A percentile compares a stretch with the other conserved stretches of the same genome.
Conservation (phyloP, 1,284 basidiomycete species). For the Ganoderma lingzhi region DNA sequence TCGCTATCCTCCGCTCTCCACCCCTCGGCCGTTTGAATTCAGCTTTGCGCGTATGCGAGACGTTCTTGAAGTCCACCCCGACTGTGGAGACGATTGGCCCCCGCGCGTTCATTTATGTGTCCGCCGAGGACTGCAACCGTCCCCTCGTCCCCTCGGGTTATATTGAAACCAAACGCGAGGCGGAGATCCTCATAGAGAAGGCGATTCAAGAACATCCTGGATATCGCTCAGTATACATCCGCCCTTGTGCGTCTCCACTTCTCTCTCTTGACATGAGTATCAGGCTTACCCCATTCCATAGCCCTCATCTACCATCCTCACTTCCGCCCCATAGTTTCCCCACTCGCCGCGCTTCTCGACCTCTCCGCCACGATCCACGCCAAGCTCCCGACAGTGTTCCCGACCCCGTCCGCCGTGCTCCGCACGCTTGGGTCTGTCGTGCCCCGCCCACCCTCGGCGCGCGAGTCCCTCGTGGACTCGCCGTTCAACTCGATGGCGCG, state of each 20-base stretch:
- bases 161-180: constrained; percentile 90
- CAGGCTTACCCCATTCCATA: constrained; percentile 38
- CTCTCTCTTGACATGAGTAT: constrained; percentile 22
- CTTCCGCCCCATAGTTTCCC: constrained; percentile 86
- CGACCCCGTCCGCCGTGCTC: constrained; percentile 69
- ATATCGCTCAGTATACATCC: constrained; percentile 78
- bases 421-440: constrained; percentile 55
- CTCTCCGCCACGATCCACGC: constrained; percentile 75
- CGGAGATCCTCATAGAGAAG: constrained; percentile 74
- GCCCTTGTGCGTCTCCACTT: constrained; percentile 72
- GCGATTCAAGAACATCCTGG: constrained; percentile 51
- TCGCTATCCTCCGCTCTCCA: constrained; percentile 14
- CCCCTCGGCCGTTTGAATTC: constrained; percentile 11
- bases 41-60: constrained; percentile 81
- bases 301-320: constrained; percentile 98
- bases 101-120: constrained; percentile 91
- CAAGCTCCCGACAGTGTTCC: constrained; percentile 61
- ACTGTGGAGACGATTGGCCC: constrained; percentile 43
- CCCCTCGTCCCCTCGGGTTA: constrained; percentile 88
- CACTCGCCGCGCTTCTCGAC: constrained; percentile 87
- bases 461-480: constrained; percentile 47
- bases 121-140: constrained; percentile 92
- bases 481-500: constrained; percentile 77
- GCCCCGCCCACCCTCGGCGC: constrained; percentile 38
- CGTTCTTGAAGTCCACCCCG: constrained; percentile 62